phyloP scores from a whole-genome alignment of 2,329 filamentous ascomycete genomes.

The Cladosporium sphaerospermum region DNA sequence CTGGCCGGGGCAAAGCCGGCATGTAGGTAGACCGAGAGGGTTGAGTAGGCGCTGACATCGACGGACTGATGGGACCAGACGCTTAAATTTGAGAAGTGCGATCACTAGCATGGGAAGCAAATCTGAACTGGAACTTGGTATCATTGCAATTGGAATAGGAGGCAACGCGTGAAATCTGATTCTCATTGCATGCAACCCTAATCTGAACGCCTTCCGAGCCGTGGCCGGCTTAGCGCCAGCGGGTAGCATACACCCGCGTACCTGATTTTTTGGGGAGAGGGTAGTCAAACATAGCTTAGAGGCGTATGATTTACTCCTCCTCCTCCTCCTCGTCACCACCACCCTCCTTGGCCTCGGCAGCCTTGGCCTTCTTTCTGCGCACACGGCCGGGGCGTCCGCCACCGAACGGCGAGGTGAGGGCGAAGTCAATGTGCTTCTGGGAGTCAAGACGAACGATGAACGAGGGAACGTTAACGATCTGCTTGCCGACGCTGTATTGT shows the following conservation, averaged over 20 bases:
- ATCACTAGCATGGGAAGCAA: background rate
- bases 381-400: slow-evolving; percentile 96
- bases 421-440: slow-evolving; percentile 99
- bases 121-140: slow-evolving; percentile 3
- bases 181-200: slow-evolving; percentile 11
- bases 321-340: slow-evolving; percentile 71
- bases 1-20: too few relatives aligned
- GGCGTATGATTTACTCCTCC: slow-evolving; percentile 28
- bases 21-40: too few relatives aligned
- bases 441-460: slow-evolving; percentile 99
- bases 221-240: slow-evolving; percentile 8
- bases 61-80: too few relatives aligned
- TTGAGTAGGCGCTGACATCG: too few relatives aligned
- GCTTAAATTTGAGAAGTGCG: too few relatives aligned
- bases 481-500: slow-evolving; percentile 78
- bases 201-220: slow-evolving; percentile 8
- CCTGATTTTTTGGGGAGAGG: slow-evolving; percentile 16
- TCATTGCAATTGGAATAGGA: slow-evolving; percentile 10
- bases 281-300: slow-evolving; percentile 15
- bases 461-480: slow-evolving; percentile 99
- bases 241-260: slow-evolving; percentile 11
- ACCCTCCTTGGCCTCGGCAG: slow-evolving; percentile 76
- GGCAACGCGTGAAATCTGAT: slow-evolving; percentile 9
- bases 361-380: slow-evolving; percentile 99
- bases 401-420: slow-evolving; percentile 94